Conservation (phyloP, 2,329 filamentous ascomycete species). For the Arthrobotrys sphaeroides region DNA sequence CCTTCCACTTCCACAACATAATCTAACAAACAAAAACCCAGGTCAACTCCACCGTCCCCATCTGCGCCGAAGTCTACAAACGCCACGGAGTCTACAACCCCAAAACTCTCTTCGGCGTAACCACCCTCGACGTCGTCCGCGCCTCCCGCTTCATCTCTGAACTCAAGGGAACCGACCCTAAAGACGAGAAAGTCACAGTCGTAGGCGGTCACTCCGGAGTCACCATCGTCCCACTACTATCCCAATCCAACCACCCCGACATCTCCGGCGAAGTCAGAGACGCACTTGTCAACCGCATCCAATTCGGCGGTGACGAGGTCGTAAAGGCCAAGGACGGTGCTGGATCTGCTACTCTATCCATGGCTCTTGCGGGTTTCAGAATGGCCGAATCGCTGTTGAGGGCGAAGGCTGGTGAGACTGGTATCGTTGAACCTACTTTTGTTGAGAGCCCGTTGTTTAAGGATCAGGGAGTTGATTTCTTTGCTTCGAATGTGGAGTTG, state of each 20-base stretch:
- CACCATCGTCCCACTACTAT: constrained; percentile 97
- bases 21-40: constrained; percentile 58
- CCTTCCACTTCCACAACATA: not conserved
- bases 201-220: constrained; percentile 97
- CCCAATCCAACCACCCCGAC: constrained; percentile 86
- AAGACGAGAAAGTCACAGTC: constrained; percentile 92
- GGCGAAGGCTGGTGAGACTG: constrained; percentile 91
- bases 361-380: constrained; percentile 91
- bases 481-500: constrained; percentile 93
- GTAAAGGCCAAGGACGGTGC: constrained; percentile 99
- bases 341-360: constrained; percentile 95
- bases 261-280: constrained; percentile 79
- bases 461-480: constrained; percentile 97
- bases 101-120: constrained; percentile 98
- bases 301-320: constrained; percentile 99
- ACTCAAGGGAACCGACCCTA: constrained; percentile 88
- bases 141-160: constrained; percentile 97
- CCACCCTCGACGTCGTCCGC: constrained; percentile 97
- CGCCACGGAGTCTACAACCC: constrained; percentile 95
- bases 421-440: constrained; percentile 93
- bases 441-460: constrained; percentile 98
- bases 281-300: constrained; percentile 88
- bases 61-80: constrained; percentile 98
- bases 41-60: constrained; percentile 99
- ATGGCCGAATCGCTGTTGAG: constrained; percentile 92